Percentiles rank a stretch among this genome's conserved stretches.
These are phyloP conservation scores for Neonothopanus nambi DNA, from an alignment of 1,284 basidiomycete genomes.

Conservation along the genomic window DNA sequence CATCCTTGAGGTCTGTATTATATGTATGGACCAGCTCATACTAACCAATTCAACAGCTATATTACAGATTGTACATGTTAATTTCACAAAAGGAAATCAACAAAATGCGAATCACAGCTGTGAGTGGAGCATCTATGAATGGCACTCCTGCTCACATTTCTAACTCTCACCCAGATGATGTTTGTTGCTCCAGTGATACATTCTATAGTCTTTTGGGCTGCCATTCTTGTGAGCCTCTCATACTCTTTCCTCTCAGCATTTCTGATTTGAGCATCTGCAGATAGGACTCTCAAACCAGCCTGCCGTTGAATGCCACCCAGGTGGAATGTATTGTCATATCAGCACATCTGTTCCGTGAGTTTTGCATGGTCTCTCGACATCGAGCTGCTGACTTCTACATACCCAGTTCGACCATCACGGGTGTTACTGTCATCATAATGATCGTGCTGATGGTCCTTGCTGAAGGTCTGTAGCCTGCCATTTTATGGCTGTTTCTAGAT, in stretches of 20 bases:
- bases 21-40: neutral
- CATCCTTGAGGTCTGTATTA: conserved; percentile 1
- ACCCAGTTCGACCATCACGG: conserved; percentile 3
- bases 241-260: neutral
- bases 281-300: conserved; percentile 3
- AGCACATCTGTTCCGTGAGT: conserved; percentile 5
- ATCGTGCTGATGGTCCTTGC: neutral
- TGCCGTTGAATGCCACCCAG: neutral
- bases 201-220: conserved; percentile 6
- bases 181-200: conserved; percentile 3
- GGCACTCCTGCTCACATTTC: neutral
- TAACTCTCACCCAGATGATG: neutral
- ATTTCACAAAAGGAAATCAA: neutral
- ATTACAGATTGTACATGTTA: conserved; percentile 2
- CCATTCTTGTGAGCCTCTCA: conserved; percentile 7
- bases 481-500: neutral
- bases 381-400: neutral
- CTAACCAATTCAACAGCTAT: neutral
- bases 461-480: neutral
- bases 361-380: neutral
- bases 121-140: neutral
- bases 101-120: neutral
- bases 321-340: conserved; percentile 15
- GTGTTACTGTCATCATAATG: neutral
- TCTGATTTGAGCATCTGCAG: neutral